phyloP scores from a whole-genome alignment of 129 eudicot genomes.

The Lactuca saligna region DNA sequence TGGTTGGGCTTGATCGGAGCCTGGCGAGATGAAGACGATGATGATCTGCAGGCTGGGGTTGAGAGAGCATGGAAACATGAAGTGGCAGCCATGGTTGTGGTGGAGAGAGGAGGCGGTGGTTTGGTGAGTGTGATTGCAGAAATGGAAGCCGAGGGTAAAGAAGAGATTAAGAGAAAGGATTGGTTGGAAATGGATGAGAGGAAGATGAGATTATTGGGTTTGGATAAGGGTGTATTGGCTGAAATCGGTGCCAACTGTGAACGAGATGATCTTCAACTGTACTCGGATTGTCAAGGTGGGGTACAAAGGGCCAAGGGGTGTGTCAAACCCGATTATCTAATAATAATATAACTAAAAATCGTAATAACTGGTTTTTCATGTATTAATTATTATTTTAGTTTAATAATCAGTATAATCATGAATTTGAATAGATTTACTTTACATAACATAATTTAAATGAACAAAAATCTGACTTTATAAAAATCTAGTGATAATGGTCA shows the following conservation, averaged over 20 bases:
- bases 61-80: conserved; percentile 76
- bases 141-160: conserved; percentile 18
- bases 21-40: conserved; percentile 31
- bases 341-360: too few relatives aligned
- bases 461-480: too few relatives aligned
- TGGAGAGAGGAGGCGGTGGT: not conserved
- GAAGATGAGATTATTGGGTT: conserved; percentile 37
- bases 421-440: too few relatives aligned
- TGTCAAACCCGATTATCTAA: not conserved
- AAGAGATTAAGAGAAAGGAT: conserved; percentile 41
- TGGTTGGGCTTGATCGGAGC: conserved; percentile 39
- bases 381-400: too few relatives aligned
- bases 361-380: not conserved
- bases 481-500: too few relatives aligned
- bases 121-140: conserved; percentile 17
- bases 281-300: conserved; percentile 21
- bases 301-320: too few relatives aligned
- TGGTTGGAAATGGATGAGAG: conserved; percentile 54
- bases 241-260: conserved; percentile 28
- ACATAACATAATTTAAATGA: not conserved
- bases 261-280: conserved; percentile 23
- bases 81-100: conserved; percentile 71
- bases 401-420: too few relatives aligned
- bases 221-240: conserved; percentile 39
- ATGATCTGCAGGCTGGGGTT: conserved; percentile 39